These are phyloP conservation scores for Spiraea crenata DNA, from an alignment of 331 rosid genomes.

Conservation along the genomic window DNA sequence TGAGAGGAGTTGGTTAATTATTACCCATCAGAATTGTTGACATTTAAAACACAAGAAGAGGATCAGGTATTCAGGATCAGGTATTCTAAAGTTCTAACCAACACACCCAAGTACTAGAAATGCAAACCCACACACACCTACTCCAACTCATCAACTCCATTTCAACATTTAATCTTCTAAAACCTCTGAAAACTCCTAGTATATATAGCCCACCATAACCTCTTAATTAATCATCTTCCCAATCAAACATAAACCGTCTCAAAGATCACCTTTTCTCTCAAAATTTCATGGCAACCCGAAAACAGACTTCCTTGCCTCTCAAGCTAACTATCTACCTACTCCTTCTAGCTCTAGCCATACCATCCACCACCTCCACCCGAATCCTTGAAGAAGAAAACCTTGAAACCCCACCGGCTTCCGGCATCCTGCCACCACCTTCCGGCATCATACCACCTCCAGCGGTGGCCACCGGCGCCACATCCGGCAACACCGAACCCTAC, in stretches of 20 bases:
- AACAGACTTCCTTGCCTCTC: slow-evolving; percentile 12
- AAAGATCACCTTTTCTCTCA: neutral
- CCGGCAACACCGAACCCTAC: slow-evolving; percentile 9
- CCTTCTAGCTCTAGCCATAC: slow-evolving; percentile 33
- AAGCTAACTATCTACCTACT: slow-evolving; percentile 27
- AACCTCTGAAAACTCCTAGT: neutral
- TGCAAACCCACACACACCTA: slow-evolving; percentile 24
- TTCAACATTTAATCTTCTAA: neutral
- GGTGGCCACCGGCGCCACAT: slow-evolving; percentile 17
- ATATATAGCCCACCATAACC: slow-evolving; percentile 19
- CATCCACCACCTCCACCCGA: slow-evolving; percentile 37
- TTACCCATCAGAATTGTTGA: neutral
- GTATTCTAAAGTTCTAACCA: slow-evolving; percentile 25
- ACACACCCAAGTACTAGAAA: slow-evolving; percentile 19
- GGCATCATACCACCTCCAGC: slow-evolving; percentile 1
- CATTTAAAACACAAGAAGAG: neutral
- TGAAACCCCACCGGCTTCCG: too few relatives aligned
- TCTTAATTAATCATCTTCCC: slow-evolving; percentile 6
- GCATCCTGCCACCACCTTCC: slow-evolving; percentile 27
- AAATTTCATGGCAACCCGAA: slow-evolving; percentile 35
- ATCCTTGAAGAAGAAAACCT: slow-evolving; percentile 39
- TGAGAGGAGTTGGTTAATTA: neutral
- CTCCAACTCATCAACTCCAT: slow-evolving; percentile 52
- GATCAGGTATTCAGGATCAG: neutral
- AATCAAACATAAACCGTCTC: slow-evolving; percentile 1